Evolutionary conservation across 2,329 filamentous ascomycete genomes (phyloP).

Genomic region (Boeremia exigua): DNA sequence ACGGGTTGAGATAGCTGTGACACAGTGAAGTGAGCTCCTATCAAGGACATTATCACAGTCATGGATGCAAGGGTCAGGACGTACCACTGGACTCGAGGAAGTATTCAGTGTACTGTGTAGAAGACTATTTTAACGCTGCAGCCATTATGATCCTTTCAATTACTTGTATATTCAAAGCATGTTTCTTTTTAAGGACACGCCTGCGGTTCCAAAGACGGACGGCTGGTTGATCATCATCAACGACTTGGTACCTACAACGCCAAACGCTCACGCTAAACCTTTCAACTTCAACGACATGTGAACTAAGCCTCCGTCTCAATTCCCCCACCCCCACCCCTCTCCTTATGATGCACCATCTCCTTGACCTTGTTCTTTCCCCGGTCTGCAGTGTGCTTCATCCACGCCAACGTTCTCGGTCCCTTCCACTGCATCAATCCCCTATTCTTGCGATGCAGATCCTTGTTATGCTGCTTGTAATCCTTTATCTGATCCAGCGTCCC

Average conservation of each 20-base stretch:
- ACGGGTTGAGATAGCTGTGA: no score
- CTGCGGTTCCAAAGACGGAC: no score
- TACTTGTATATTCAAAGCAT: no score
- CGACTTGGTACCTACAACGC: not conserved
- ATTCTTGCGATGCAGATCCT: slow-evolving; percentile 58
- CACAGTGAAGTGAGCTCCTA: not conserved
- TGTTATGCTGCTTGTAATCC: slow-evolving; percentile 55
- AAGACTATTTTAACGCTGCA: no score
- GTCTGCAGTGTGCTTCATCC: slow-evolving; percentile 65
- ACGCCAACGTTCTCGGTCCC: slow-evolving; percentile 61
- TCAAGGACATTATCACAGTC: not conserved
- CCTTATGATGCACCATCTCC: slow-evolving; percentile 62
- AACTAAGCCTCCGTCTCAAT: slow-evolving; percentile 72
- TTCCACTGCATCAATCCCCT: slow-evolving; percentile 78
- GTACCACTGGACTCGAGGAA: no score
- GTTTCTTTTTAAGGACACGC: not conserved
- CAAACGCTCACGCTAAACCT: slow-evolving; percentile 6
- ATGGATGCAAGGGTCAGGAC: no score
- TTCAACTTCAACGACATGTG: not conserved
- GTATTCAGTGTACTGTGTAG: no score
- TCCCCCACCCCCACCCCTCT: slow-evolving; percentile 59
- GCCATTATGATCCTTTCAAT: no score
- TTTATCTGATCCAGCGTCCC: slow-evolving; percentile 60
- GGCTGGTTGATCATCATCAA: not conserved
- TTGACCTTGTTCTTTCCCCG: slow-evolving; percentile 55